Base-by-base conservation (phyloP, 306 rosid species). In the Ziziphus jujuba region DNA sequence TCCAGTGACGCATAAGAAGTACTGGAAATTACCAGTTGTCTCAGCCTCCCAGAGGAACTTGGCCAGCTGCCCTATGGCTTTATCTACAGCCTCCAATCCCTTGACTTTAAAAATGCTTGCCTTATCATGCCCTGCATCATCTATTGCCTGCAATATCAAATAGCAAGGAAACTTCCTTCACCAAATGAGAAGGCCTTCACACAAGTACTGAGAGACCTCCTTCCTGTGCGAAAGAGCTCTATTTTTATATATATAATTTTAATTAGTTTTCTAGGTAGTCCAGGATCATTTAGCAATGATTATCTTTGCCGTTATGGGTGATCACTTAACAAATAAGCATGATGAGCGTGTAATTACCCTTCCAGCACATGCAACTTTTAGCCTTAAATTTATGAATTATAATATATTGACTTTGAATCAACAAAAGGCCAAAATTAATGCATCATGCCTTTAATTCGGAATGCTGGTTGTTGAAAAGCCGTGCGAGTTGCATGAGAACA, bases 61-160 rank as follows among this genome's bases (percentile, higher is more conserved):
- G 63, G 87, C 95, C 51, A 93, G 78, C 78, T 90, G 99, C 65
- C 95, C 96, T 66, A 93, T 56, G 5, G 95, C 91, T 59, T 71
- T 81, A 79, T 90, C 99, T 11, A 90, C 97, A 51, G 97, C 97
- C 78, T 90, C 97, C 72, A 90, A 72, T 65, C 71, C 97, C 80
- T 84, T 88, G 38, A 90, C 89, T 77, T 93, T 93, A 78, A 88
- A 89, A 64, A 90, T 28, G 52, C 84, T 88, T 23, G 92, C 95
- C 80, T 88, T 93, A 75, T 93, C 99, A 2, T 93, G 97, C 3
- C 99, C 99, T 17, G 96, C 99, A 73, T 93, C 99, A 67, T 93
- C 97, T 61, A 93, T 90, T 67, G 97, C 97, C 99, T 93, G 82
- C 80, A 82, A 67, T 38, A 71, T 60, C 72, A 82, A 57, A 48